Evolutionary conservation across 2,329 filamentous ascomycete species (phyloP).

Genomic region (Venturia asperata): DNA sequence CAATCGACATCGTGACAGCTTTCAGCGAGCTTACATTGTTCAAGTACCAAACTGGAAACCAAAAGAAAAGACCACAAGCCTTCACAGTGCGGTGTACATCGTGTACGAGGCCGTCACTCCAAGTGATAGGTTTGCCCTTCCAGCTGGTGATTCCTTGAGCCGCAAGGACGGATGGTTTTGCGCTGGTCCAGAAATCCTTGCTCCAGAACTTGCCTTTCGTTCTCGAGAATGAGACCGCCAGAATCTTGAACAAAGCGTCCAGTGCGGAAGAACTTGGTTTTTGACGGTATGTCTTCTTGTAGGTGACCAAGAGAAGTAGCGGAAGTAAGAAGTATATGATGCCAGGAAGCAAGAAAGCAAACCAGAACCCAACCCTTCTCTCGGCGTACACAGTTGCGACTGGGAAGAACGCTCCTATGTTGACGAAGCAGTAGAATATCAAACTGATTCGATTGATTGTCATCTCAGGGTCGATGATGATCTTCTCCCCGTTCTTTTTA

Average conservation of each 20-base stretch:
- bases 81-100: conserved; percentile 31
- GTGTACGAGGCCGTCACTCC: conserved; percentile 33
- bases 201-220: conserved; percentile 33
- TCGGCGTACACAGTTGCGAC: conserved; percentile 37
- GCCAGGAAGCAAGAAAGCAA: conserved; percentile 34
- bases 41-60: conserved; percentile 34
- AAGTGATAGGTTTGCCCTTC: conserved; percentile 23
- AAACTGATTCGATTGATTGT: conserved; percentile 36
- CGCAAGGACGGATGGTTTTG: conserved; percentile 27
- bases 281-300: conserved; percentile 30
- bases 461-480: conserved; percentile 42
- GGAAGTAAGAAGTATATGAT: conserved; percentile 29
- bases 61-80: conserved; percentile 34
- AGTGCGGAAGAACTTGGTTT: conserved; percentile 32
- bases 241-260: conserved; percentile 30
- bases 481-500: conserved; percentile 39
- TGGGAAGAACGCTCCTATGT: conserved; percentile 31
- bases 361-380: conserved; percentile 37
- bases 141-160: conserved; percentile 20
- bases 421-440: conserved; percentile 30
- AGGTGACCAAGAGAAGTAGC: conserved; percentile 26
- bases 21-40: conserved; percentile 28
- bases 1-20: not conserved
- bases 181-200: conserved; percentile 29
- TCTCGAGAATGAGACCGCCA: conserved; percentile 28